Conservation (phyloP, 306 rosid species). For the Dalbergia cultrata region DNA sequence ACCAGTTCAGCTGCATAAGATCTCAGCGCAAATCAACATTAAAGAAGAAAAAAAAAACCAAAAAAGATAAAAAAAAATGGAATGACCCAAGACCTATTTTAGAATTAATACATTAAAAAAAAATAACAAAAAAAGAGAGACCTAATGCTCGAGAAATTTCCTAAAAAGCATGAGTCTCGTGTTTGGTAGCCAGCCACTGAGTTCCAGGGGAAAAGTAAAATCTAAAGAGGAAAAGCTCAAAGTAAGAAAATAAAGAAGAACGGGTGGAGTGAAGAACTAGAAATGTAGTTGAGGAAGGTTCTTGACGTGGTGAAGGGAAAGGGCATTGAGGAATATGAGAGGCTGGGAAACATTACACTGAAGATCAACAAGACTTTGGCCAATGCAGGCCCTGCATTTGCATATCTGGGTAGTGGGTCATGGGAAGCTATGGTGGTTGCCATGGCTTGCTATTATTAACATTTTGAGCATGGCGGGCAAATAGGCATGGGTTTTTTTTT, state of each 20-base stretch:
- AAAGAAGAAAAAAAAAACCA: too few relatives aligned
- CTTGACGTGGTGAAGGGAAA: slow-evolving; percentile 56
- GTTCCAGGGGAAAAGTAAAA: neutral
- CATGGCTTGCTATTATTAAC: slow-evolving; percentile 52
- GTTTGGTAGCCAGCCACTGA: slow-evolving; percentile 60
- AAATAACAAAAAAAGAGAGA: too few relatives aligned
- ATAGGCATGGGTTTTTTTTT: too few relatives aligned
- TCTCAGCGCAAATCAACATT: too few relatives aligned
- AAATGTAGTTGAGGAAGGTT: slow-evolving; percentile 60
- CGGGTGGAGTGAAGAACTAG: slow-evolving; percentile 65
- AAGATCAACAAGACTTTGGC: slow-evolving; percentile 66
- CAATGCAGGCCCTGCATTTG: slow-evolving; percentile 64
- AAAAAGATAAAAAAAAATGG: too few relatives aligned
- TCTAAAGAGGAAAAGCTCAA: neutral
- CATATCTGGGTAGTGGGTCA: slow-evolving; percentile 47
- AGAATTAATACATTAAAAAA: too few relatives aligned
- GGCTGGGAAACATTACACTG: slow-evolving; percentile 64
- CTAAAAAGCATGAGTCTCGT: slow-evolving; percentile 58
- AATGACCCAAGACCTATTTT: too few relatives aligned
- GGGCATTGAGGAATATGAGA: slow-evolving; percentile 67
- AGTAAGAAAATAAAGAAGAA: slow-evolving; percentile 8
- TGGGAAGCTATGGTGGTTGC: slow-evolving; percentile 43
- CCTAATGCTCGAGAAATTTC: slow-evolving; percentile 68
- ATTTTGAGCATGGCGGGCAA: slow-evolving; percentile 67
- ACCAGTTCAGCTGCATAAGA: too few relatives aligned